Evolutionary conservation across 805 yeast species (phyloP), one percentile per base, ranked within the genome.

Genomic region (Debaryomyces hansenii): DNA sequence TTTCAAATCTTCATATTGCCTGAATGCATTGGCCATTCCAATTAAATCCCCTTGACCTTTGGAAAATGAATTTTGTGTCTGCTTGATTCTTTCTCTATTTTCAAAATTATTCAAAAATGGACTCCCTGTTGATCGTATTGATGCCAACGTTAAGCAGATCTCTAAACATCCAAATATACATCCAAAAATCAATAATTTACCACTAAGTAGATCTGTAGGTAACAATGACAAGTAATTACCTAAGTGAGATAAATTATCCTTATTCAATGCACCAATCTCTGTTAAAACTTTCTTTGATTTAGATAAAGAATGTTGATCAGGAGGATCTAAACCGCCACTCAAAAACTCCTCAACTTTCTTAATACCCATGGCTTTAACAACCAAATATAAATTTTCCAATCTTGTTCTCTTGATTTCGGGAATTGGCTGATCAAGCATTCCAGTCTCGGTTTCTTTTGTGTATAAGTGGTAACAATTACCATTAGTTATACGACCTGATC

Each of bases 401-500:
- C 94, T 83, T 0, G 94, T 83, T 48, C 98, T 74, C 52, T 82
- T 82, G 44, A 92, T 92, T 60, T 92, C 99, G 0, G 99, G 97
- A 14, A 86, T 74, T 0, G 97, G 96, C 53, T 85, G 84, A 1
- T 77, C 71, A 12, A 77, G 67, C 92, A 90, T 86, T 18, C 64
- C 61, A 1, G 63, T 62, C 4, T 72, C 70, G 0, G 88, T 78
- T 2, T 79, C 79, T 44, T 70, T 68, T 1, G 97, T 85, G 64
- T 80, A 92, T 40, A 92, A 60, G 59, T 87, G 90, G 65, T 82
- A 92, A 51, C 97, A 90, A 11, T 73, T 70, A 47, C 99, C 99
- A 20, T 74, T 74, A 31, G 84, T 79, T 10, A 92, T 90, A 79
- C 99, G 91, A 52, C 99, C 99, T n/a, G 97, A 92, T 72, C 99